Evolutionary conservation across 2,329 filamentous ascomycete genomes (phyloP).

Genomic region (Phialemonium atrogriseum): DNA sequence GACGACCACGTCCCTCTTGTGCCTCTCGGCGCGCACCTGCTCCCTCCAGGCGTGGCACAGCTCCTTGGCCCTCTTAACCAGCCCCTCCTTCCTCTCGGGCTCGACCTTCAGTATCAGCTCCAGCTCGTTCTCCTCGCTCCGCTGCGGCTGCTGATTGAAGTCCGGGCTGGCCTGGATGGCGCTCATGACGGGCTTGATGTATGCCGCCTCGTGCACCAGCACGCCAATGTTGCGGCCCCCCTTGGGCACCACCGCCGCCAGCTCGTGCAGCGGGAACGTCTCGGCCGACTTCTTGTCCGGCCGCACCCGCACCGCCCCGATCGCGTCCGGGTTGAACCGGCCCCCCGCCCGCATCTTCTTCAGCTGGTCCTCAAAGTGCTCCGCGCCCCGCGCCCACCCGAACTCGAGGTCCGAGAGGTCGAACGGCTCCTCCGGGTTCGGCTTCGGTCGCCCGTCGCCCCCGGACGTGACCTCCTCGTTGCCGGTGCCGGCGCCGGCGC

Average conservation of each 20-base stretch:
- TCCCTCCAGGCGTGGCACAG: slow-evolving; percentile 42
- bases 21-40: slow-evolving; percentile 36
- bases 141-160: slow-evolving; percentile 55
- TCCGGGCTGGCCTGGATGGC: slow-evolving; percentile 43
- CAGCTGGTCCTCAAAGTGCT: slow-evolving; percentile 30
- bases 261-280: slow-evolving; percentile 43
- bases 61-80: slow-evolving; percentile 33
- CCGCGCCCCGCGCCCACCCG: slow-evolving; percentile 31
- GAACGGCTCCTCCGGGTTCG: slow-evolving; percentile 34
- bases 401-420: slow-evolving; percentile 40
- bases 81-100: slow-evolving; percentile 40
- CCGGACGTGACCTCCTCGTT: too few relatives aligned
- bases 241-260: slow-evolving; percentile 44
- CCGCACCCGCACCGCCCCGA: slow-evolving; percentile 36
- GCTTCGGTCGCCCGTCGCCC: slow-evolving; percentile 12
- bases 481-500: background rate
- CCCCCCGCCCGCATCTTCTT: slow-evolving; percentile 37
- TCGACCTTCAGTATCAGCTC: slow-evolving; percentile 48
- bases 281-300: slow-evolving; percentile 19
- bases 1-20: slow-evolving; percentile 39
- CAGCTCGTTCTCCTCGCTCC: slow-evolving; percentile 48
- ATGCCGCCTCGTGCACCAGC: slow-evolving; percentile 29
- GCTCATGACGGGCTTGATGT: slow-evolving; percentile 46
- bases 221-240: slow-evolving; percentile 28
- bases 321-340: slow-evolving; percentile 41